A percentile compares a stretch with the other conserved stretches of the same genome.
phyloP scores from a whole-genome alignment of 306 rosid species.

The Cercis canadensis region DNA sequence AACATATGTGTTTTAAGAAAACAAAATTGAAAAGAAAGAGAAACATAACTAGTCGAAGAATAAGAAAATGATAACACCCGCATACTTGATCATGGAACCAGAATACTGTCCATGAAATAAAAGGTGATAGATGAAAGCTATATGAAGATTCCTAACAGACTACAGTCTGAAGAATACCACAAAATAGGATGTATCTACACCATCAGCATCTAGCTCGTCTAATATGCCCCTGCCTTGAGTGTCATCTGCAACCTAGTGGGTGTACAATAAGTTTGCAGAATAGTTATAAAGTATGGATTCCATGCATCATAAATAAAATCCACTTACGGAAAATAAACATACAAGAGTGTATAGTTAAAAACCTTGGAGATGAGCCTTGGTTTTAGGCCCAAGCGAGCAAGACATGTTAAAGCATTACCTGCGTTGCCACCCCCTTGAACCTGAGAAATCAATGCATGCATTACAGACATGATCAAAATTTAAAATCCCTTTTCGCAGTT shows the following conservation, averaged over 20 bases:
- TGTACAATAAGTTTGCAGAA: constrained; percentile 21
- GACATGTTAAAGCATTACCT: constrained; percentile 81
- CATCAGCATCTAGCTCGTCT: constrained; percentile 76
- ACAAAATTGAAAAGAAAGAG: not conserved
- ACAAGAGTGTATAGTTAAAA: not conserved
- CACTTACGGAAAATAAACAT: not conserved
- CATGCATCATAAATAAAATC: not conserved
- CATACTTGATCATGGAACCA: constrained; percentile 1
- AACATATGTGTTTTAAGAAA: too few relatives aligned
- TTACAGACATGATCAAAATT: not conserved
- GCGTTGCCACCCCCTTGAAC: constrained; percentile 97
- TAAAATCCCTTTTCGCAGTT: not conserved
- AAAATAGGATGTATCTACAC: constrained; percentile 79
- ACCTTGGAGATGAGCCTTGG: constrained; percentile 91
- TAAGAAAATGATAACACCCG: constrained; percentile 8
- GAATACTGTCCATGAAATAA: constrained; percentile 9
- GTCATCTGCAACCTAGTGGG: constrained; percentile 77
- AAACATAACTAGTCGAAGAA: constrained; percentile 5
- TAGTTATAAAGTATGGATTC: not conserved
- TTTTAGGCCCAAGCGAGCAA: constrained; percentile 80
- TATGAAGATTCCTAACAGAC: constrained; percentile 23
- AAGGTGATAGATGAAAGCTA: not conserved
- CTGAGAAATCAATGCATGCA: constrained; percentile 45
- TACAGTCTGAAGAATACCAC: constrained; percentile 53
- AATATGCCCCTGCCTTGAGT: constrained; percentile 77